Base-by-base conservation (phyloP, 2,329 filamentous ascomycete species). In the Trichoderma sp. region DNA sequence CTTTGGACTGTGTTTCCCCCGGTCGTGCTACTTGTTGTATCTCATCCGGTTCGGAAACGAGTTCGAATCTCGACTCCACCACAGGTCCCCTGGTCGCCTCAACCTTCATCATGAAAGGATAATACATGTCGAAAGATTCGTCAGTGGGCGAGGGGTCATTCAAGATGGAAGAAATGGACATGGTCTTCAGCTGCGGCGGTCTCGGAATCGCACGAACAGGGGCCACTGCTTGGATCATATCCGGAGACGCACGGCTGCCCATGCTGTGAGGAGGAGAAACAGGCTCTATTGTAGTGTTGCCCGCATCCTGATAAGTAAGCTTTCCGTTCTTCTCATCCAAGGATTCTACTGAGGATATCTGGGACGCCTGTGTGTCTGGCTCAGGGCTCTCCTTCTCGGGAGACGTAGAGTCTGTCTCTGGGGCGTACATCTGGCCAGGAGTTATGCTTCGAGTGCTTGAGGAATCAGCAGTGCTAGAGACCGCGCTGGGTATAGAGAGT, bases 331-430 rank as follows among this genome's bases (percentile, higher is more conserved):
- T 67, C 21, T 68, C 66, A 24, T 68, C 72, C 24, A 66, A 43
- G 13, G 52, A 53, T 19, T 66, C 52, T 52, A 19, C 31, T 24
- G 66, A 31, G 7, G 29, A 64, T 43, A 74, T 77, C n/a, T 69
- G 29, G 2, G 77, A 75, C 0, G 76, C 77, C 13, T 79, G 74
- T 5, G 81, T 70, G 2, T 75, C 66, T 6, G 80, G 78, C 24
- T 81, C 81, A 2, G 83, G 81, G 1, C 77, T 80, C 52, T 86
- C 83, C 63, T 83, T 82, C 47, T 85, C 84, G 0, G 86, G 85
- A 1, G 85, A 83, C 0, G 86, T 87, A 4, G 79, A 81, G 60
- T 87, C 85, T 3, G 80, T 82, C 56, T 81, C 79, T 0, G 74
- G 68, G 11, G 74, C 74, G 24, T 76, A 76, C 6, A 72, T 77